Base-by-base conservation (phyloP, 1,284 basidiomycete species). In the Cryptococcus sp. region DNA sequence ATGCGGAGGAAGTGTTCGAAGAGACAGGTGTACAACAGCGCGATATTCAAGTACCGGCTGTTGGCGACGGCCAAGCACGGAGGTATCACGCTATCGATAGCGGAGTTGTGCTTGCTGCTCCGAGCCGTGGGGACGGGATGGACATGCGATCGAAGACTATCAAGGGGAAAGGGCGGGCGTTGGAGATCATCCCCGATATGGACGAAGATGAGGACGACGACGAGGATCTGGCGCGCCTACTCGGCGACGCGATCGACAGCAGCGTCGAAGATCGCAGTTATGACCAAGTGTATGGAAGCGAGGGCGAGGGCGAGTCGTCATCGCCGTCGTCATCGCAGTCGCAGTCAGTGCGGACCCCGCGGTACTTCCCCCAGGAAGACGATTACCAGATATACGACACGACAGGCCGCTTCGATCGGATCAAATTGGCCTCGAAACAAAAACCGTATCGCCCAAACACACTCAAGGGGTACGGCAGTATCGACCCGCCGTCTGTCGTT, bases 31-130 rank as follows among this genome's bases (percentile, higher is more conserved):
- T 52, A 1, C 56, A 61, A 13, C 57, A 66, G 13, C 46, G 54
- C 31, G 63, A 62, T 7, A 57, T 72, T 15, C 51, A 62, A 17
- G 64, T 72, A 1, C 66, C 67, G 15, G 45, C 53, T 17, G 61
- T 68, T 7, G 62, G 55, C 15, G 47, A 66, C 39, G 66, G 65
- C 42, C 50, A 57, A n/a, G 67, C 67, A 5, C 64, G 59, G 53
- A 53, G 65, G 45, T 74, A 72, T 48, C 68, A 70, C 35, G 76
- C 74, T 16, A 65, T 75, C 39, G 76, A 77, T 56, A 64, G 63
- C 40, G 74, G 75, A 39, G 69, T 76, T 46, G 57, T 70, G 13
- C 62, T 76, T 3, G 71, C 73, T 13, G 61, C 62, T 25, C 72
- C 72, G 15, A 67, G 64, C 41, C 47, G 27, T 20, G 75, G 74